Evolutionary conservation across 2,329 filamentous ascomycete genomes (phyloP), one percentile per base, ranked within the genome.

Genomic region (Endothia cerciana): DNA sequence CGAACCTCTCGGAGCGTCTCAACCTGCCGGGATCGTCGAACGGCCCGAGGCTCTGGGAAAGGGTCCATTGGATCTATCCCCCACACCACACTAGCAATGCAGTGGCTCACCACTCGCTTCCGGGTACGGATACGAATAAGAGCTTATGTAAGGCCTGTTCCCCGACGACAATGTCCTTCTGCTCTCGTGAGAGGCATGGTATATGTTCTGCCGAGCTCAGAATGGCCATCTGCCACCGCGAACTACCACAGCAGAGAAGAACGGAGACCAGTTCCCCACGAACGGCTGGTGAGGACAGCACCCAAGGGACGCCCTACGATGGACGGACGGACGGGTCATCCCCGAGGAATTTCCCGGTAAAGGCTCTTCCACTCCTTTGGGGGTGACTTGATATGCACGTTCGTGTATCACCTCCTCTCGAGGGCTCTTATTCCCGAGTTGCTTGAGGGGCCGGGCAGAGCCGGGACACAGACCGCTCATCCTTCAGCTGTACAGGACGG

Each of bases 81-180:
- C 40, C 57, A 45, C 55, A 41, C 8, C n/a, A 7, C 15, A 22
- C 36, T 15, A 30, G 4, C 13, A 22, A 17, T 22, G 53, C 43
- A 63, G 22, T 56, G 33, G 22, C 30, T 60, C 33, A 30, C 5
- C 19, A 57, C 36, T 55, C 47, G 28, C 43, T 25, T 25, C 17
- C 60, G 60, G 38, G 43, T 59, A 59, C 60, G 64, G 63, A 62
- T 63, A 63, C 64, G 64, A 65, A 65, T 59, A 49, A 55, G 69
- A 28, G 55, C 53, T 36, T 65, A 58, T 65, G 53, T 55, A 65
- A 65, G 28, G 45, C 51, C 15, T 10, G 22, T 22, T 36, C 56
- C 4, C 3, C 40, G n/a, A 10, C 43, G 10, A 30, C 28, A 60
- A 43, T 53, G 60, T 59, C 36, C n/a, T 22, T 33, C 49, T 25